Evolutionary conservation across 1,284 basidiomycete genomes (phyloP), one percentile per base, ranked within the genome.

Genomic region (Earliella scabrosa): DNA sequence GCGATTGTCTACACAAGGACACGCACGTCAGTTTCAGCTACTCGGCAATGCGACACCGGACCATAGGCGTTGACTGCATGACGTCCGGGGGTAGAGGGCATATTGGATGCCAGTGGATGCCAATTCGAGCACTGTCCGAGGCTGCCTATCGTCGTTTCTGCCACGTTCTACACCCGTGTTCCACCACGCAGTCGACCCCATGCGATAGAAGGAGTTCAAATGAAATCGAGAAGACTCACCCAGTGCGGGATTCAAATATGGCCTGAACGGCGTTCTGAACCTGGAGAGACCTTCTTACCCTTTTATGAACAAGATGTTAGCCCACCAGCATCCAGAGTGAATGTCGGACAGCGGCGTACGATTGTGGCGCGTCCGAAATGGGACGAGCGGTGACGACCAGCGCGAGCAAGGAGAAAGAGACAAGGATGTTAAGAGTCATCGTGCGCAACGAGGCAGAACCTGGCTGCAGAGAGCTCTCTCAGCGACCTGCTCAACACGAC

Each of bases 331-430:
- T n/a, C n/a, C n/a, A n/a, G n/a, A n/a, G n/a, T n/a, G n/a, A n/a
- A n/a, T n/a, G n/a, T n/a, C n/a, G n/a, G n/a, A n/a, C n/a, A n/a
- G n/a, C n/a, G n/a, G n/a, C 67, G 50, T 58, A 68, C 67, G 66
- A 55, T 46, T 69, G 63, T 27, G 62, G 56, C n/a, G 58, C 54
- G 52, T 69, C 54, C 44, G 64, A 56, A 45, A 78, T 59, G 39
- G 78, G 78, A 56, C 71, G 76, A 63, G 78, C 69, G 50, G 75
- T 71, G 58, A 77, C 78, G 69, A 79, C 75, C 68, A 81, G 74
- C 68, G 73, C 77, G 60, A 79, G 68, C 29, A 80, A 66, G 38
- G 75, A 75, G 54, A 77, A 67, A 18, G 71, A 79, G 47, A 71
- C 72, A 50, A 81, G 68, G 36, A 80, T 64, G 52, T 71, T 70